These are phyloP conservation scores for Brassica incana DNA, from an alignment of 345 rosid genomes.

Conservation along the genomic window DNA sequence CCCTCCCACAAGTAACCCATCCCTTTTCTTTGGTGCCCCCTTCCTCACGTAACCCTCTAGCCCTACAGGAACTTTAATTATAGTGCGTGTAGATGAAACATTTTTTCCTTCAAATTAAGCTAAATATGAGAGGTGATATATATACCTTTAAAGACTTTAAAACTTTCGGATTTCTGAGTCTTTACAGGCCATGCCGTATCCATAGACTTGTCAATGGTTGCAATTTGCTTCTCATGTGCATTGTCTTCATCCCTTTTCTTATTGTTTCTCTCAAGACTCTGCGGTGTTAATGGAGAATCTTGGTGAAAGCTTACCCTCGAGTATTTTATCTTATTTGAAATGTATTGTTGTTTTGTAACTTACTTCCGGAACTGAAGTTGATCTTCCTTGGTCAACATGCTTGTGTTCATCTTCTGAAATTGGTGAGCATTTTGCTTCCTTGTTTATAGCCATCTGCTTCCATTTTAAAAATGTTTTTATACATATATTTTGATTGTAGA, in stretches of 20 bases:
- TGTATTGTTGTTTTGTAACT: slow-evolving; percentile 5
- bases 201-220: slow-evolving; percentile 55
- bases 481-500: not conserved
- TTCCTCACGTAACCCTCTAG: slow-evolving; percentile 35
- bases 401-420: slow-evolving; percentile 53
- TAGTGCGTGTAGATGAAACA: not conserved
- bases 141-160: slow-evolving; percentile 32
- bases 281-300: not conserved
- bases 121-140: not conserved
- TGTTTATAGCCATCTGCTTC: slow-evolving; percentile 66
- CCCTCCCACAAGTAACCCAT: slow-evolving; percentile 48
- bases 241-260: slow-evolving; percentile 20
- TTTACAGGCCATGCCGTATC: slow-evolving; percentile 33
- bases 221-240: slow-evolving; percentile 41
- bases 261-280: slow-evolving; percentile 36
- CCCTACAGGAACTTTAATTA: slow-evolving; percentile 16
- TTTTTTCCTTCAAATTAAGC: not conserved
- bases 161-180: slow-evolving; percentile 13
- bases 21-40: slow-evolving; percentile 36
- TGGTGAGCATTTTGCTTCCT: slow-evolving; percentile 58
- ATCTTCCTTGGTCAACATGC: slow-evolving; percentile 35
- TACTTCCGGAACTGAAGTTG: slow-evolving; percentile 28
- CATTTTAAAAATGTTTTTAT: not conserved
- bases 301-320: not conserved
- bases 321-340: not conserved